Evolutionary conservation across 306 rosid species (phyloP), one percentile per base, ranked within the genome.

Genomic region (Cicer bijugum): DNA sequence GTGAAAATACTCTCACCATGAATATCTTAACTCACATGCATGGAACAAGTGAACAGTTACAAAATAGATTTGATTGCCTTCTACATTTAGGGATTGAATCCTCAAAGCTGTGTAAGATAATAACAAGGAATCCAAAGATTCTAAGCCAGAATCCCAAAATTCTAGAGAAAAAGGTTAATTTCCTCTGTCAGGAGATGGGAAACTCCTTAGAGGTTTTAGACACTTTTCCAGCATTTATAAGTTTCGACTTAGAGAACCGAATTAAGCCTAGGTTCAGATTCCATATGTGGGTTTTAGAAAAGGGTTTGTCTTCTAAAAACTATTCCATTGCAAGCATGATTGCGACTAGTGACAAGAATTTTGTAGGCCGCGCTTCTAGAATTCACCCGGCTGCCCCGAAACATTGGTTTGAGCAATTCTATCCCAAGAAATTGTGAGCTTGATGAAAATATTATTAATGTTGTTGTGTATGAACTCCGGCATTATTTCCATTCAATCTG

Each of bases 381-480:
- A 81, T 92, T 51, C 96, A 92, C 69, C 92, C 95, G 3, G 95
- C 91, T 42, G 91, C 89, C 76, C 90, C 84, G 12, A 92, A 92
- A 84, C 89, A 84, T 60, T 92, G 94, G 93, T 82, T 89, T 12
- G 96, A 92, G 82, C 72, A 85, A 75, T 85, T 82, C 82, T 85
- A 78, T 71, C 57, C 10, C 35, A 77, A 60, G 46, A 75, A 45
- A 45, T 45, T 76, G 45, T 38, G 56, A 19, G 44, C 12, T 15
- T 33, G 59, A 72, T 70, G 38, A 75, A 44, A 16, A 17, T 33
- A 33, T 72, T 14, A 57, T 72, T 10, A 57, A 8, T 17, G 62
- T 64, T 59, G n/a, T 71, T 65, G 75, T 48, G n/a, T 16, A 40
- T 67, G 48, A 65, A 67, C 33, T 52, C 55, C 39, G 17, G 35